These are phyloP conservation scores for Stenocarpella maydis DNA, from an alignment of 2,329 filamentous ascomycete genomes.

Conservation along the genomic window DNA sequence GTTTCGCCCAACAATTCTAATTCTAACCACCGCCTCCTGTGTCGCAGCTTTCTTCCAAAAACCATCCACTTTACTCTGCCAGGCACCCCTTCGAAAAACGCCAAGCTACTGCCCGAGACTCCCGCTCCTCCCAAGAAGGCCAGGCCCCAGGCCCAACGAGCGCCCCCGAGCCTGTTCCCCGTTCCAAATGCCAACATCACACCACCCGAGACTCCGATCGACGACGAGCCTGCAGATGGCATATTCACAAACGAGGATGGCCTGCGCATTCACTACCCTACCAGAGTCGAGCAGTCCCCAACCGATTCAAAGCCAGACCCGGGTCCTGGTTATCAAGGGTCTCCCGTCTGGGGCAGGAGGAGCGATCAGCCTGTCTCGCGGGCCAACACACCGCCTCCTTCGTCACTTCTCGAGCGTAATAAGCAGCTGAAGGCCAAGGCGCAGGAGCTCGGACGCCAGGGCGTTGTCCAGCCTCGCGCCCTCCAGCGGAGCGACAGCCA, in stretches of 20 bases:
- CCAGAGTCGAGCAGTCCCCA: conserved; percentile 44
- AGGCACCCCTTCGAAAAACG: conserved; percentile 54
- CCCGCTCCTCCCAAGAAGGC: conserved; percentile 41
- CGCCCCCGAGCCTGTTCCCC: conserved; percentile 62
- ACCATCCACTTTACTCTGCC: conserved; percentile 86
- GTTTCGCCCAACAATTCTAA: background rate
- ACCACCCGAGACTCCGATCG: conserved; percentile 63
- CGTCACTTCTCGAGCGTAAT: conserved; percentile 76
- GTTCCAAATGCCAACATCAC: conserved; percentile 55
- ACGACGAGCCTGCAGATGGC: conserved; percentile 53
- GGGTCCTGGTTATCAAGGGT: conserved; percentile 78
- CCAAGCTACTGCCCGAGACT: conserved; percentile 39
- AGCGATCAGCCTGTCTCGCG: conserved; percentile 82
- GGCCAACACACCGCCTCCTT: conserved; percentile 76
- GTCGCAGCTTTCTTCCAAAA: conserved; percentile 86
- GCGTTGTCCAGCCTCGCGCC: conserved; percentile 63
- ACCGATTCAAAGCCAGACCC: conserved; percentile 63
- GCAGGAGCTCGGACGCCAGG: conserved; percentile 63
- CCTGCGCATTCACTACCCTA: conserved; percentile 63
- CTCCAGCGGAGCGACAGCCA: conserved; percentile 67
- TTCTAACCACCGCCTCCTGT: conserved; percentile 29
- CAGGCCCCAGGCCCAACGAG: conserved; percentile 42
- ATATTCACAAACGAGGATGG: conserved; percentile 67
- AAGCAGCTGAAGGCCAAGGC: conserved; percentile 63
- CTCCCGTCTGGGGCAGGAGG: conserved; percentile 78